These are phyloP conservation scores for Debaryomyces singareniensis DNA, from an alignment of 1,139 yeast genomes.

Conservation along the genomic window DNA sequence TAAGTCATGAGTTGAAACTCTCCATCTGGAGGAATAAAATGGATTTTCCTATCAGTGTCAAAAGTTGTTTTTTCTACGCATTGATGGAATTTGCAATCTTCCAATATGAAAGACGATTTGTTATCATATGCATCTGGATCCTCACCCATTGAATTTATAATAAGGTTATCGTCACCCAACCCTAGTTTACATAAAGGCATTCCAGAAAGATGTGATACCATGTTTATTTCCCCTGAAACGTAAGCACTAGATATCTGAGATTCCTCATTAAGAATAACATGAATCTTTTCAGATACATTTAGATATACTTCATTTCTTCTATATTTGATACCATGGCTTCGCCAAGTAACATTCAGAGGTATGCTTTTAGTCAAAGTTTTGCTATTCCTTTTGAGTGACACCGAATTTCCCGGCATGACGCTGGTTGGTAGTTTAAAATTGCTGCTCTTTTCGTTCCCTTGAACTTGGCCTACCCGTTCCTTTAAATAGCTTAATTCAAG, in stretches of 20 bases:
- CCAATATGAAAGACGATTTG: slow-evolving; percentile 47
- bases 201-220: slow-evolving; percentile 73
- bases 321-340: slow-evolving; percentile 54
- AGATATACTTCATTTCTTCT: slow-evolving; percentile 77
- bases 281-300: slow-evolving; percentile 71
- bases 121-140: slow-evolving; percentile 10
- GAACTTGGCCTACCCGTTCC: slow-evolving; percentile 16
- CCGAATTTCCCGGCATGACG: slow-evolving; percentile 5
- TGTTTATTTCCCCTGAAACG: slow-evolving; percentile 69
- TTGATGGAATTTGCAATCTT: slow-evolving; percentile 85
- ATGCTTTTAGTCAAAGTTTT: background rate
- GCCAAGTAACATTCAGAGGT: slow-evolving; percentile 47
- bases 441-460: slow-evolving; percentile 16
- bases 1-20: slow-evolving; percentile 84
- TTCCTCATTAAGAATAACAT: slow-evolving; percentile 55
- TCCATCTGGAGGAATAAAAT: slow-evolving; percentile 89
- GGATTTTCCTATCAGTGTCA: slow-evolving; percentile 60
- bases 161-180: slow-evolving; percentile 39
- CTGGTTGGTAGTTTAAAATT: slow-evolving; percentile 15
- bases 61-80: slow-evolving; percentile 71
- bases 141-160: slow-evolving; percentile 10
- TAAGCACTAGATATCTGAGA: slow-evolving; percentile 62
- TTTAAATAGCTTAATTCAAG: slow-evolving; percentile 46
- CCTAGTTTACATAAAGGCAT: slow-evolving; percentile 66
- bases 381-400: slow-evolving; percentile 4